phyloP scores from a whole-genome alignment of 2,329 filamentous ascomycete genomes.

The Ceratocystis destructans region DNA sequence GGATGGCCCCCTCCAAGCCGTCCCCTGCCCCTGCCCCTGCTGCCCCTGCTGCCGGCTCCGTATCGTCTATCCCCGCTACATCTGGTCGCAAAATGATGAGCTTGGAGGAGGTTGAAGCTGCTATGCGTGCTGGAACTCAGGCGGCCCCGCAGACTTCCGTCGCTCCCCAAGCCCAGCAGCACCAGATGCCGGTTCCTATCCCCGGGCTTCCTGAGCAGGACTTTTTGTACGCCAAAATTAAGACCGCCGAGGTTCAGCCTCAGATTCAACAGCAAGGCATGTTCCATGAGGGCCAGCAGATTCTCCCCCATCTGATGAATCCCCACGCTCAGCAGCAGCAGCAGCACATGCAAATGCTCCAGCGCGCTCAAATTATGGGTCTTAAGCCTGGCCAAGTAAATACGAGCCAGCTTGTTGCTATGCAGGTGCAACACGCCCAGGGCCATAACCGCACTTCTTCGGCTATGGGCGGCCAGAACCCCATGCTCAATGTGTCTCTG shows the following conservation, averaged over 20 bases:
- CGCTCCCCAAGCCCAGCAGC: slow-evolving; percentile 16
- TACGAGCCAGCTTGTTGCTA: slow-evolving; percentile 52
- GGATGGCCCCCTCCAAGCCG: slow-evolving; percentile 46
- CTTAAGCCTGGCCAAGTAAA: slow-evolving; percentile 43
- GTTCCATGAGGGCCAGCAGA: slow-evolving; percentile 29
- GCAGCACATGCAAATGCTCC: slow-evolving; percentile 25
- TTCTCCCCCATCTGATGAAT: slow-evolving; percentile 27
- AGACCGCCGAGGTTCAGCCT: slow-evolving; percentile 22
- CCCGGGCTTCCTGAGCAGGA: slow-evolving; percentile 18
- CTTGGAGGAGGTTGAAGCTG: slow-evolving; percentile 89
- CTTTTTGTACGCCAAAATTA: slow-evolving; percentile 17
- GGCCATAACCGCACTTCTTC: slow-evolving; percentile 4
- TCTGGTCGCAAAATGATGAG: slow-evolving; percentile 71
- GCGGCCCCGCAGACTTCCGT: slow-evolving; percentile 23
- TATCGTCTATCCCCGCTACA: slow-evolving; percentile 21
- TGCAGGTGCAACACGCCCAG: slow-evolving; percentile 26
- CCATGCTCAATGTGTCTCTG: slow-evolving; percentile 42
- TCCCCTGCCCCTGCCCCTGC: slow-evolving; percentile 26
- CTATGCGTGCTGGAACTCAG: slow-evolving; percentile 52
- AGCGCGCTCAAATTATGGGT: slow-evolving; percentile 27
- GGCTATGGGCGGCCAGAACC: slow-evolving; percentile 10
- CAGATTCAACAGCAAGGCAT: slow-evolving; percentile 25
- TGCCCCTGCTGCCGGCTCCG: slow-evolving; percentile 7
- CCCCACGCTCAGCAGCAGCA: slow-evolving; percentile 27
- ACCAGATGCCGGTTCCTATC: slow-evolving; percentile 8